Percentiles rank a stretch among this genome's conserved stretches.
These are phyloP conservation scores for Diversispora epigaea DNA, from an alignment of 192 early-diverging fungal genomes.

Conservation along the genomic window DNA sequence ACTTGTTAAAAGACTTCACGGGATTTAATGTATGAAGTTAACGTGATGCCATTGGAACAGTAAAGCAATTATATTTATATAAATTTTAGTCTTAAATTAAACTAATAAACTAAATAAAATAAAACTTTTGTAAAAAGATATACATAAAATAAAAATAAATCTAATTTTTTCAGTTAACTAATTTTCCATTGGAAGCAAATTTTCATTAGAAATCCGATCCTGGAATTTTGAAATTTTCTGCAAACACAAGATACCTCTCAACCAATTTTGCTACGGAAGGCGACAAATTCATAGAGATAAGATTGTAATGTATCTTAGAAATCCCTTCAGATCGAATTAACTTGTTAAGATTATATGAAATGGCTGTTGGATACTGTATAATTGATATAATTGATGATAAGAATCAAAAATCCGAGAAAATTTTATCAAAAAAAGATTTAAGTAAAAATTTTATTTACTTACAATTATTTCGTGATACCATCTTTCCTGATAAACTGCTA, in stretches of 20 bases:
- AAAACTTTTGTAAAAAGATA: no score
- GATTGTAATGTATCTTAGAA: slow-evolving; percentile 87
- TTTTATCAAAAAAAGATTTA: not conserved
- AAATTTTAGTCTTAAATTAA: no score
- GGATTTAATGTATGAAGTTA: no score
- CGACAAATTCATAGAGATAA: slow-evolving; percentile 87
- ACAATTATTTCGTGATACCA: slow-evolving; percentile 90
- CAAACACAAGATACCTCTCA: slow-evolving; percentile 66
- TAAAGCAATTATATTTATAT: no score
- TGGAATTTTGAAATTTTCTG: slow-evolving; percentile 70
- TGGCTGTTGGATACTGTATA: slow-evolving; percentile 80
- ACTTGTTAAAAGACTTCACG: no score
- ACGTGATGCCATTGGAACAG: no score
- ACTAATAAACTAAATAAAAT: no score
- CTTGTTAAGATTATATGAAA: slow-evolving; percentile 81
- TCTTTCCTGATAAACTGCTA: slow-evolving; percentile 83
- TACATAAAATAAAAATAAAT: no score
- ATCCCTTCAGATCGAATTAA: slow-evolving; percentile 85
- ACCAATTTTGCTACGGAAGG: slow-evolving; percentile 75
- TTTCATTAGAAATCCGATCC: slow-evolving; percentile 61
- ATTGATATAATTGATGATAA: not conserved
- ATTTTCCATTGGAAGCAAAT: no score
- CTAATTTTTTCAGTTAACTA: no score
- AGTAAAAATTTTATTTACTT: slow-evolving; percentile 37
- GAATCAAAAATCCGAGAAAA: not conserved